These are phyloP conservation scores for Hypoxylon sp. DNA, from an alignment of 2,329 filamentous ascomycete genomes.

Conservation along the genomic window DNA sequence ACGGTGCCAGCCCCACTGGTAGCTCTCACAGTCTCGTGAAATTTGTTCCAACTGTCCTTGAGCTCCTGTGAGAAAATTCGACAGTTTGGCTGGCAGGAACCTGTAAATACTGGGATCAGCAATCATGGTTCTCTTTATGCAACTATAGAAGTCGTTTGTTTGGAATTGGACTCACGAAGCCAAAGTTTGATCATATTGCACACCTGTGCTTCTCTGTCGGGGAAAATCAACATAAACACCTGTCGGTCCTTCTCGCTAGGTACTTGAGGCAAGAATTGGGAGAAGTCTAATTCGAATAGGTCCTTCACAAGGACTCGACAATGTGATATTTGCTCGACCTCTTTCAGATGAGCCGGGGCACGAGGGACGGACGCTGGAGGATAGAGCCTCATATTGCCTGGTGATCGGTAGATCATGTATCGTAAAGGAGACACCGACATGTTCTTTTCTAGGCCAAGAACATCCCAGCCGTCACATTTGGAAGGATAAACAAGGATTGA, in stretches of 20 bases:
- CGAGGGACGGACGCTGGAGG: slow-evolving; percentile 35
- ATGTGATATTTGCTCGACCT: slow-evolving; percentile 25
- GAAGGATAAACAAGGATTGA: slow-evolving; percentile 51
- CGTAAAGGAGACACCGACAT: slow-evolving; percentile 37
- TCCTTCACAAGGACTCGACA: slow-evolving; percentile 39
- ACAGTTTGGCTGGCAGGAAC: slow-evolving; percentile 46
- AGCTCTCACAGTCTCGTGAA: slow-evolving; percentile 45
- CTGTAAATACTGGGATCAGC: slow-evolving; percentile 34
- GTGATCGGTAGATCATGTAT: slow-evolving; percentile 46
- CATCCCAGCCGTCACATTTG: slow-evolving; percentile 44
- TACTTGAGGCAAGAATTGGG: slow-evolving; percentile 42
- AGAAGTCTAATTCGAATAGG: slow-evolving; percentile 43
- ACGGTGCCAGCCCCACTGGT: slow-evolving; percentile 47
- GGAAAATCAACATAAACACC: slow-evolving; percentile 49
- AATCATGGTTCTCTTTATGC: background rate
- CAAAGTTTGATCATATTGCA: slow-evolving; percentile 46
- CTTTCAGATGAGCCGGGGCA: slow-evolving; percentile 11
- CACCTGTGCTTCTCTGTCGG: slow-evolving; percentile 42
- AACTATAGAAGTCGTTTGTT: background rate
- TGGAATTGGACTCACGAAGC: slow-evolving; percentile 47
- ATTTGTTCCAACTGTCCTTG: slow-evolving; percentile 46
- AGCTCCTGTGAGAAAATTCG: slow-evolving; percentile 48
- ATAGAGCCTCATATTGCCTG: slow-evolving; percentile 39
- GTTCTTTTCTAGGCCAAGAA: slow-evolving; percentile 32
- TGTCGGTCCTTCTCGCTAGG: slow-evolving; percentile 44